phyloP scores from a whole-genome alignment of 768 basidiomycete species.

The Auricularia sp. region DNA sequence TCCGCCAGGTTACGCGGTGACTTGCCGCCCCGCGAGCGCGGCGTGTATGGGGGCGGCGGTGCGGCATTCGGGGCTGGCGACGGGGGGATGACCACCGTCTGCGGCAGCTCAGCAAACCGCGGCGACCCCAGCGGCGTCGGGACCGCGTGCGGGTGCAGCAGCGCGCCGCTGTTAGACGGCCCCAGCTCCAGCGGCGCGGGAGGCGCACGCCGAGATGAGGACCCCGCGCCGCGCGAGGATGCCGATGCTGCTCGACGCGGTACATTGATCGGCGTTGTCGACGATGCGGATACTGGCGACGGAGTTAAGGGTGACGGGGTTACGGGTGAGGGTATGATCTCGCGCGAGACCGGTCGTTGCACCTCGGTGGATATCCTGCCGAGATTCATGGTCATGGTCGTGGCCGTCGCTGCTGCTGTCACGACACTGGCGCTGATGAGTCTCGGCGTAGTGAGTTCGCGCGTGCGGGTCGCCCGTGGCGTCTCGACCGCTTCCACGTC shows the following conservation, averaged over 20 bases:
- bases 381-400: background rate
- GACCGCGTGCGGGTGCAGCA: background rate
- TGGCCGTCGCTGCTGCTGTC: background rate
- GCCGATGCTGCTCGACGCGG: background rate
- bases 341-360: background rate
- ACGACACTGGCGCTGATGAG: background rate
- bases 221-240: background rate
- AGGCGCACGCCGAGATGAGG: background rate
- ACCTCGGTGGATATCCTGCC: background rate
- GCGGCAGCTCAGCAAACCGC: background rate
- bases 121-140: background rate
- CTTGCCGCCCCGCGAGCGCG: background rate
- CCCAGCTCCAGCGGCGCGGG: background rate
- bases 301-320: background rate
- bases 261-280: background rate
- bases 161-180: background rate
- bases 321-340: background rate
- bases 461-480: background rate
- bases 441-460: background rate
- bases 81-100: background rate
- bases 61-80: background rate
- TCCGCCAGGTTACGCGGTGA: background rate
- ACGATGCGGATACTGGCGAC: background rate
- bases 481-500: background rate
- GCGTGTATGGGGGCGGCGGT: background rate